A percentile compares a stretch with the other conserved stretches of the same genome.
phyloP scores from a whole-genome alignment of 768 basidiomycete genomes.

The Tricholoma matsutake region DNA sequence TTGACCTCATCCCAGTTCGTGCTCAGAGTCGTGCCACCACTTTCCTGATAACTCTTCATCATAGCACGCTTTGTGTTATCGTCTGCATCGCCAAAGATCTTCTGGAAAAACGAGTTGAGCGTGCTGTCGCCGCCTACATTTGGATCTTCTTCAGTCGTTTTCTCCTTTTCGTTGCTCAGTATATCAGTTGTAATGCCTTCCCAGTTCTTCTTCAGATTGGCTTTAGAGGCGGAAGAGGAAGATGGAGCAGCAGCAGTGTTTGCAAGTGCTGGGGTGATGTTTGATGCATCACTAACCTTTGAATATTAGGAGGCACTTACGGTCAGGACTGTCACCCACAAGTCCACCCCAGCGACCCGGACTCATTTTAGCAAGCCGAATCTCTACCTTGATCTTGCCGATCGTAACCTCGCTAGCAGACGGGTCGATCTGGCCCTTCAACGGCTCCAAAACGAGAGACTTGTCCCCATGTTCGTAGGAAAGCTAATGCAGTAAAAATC shows the following conservation, averaged over 20 bases:
- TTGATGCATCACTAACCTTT: neutral
- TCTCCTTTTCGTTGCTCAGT: constrained; percentile 66
- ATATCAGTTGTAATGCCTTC: constrained; percentile 74
- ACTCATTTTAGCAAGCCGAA: constrained; percentile 68
- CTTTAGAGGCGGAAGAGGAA: constrained; percentile 29
- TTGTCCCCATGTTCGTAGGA: constrained; percentile 69
- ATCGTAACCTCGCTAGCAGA: constrained; percentile 61
- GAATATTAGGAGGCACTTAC: constrained; percentile 39
- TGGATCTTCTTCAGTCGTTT: constrained; percentile 70
- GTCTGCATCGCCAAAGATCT: constrained; percentile 87
- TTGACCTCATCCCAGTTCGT: constrained; percentile 94
- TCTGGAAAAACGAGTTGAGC: constrained; percentile 87
- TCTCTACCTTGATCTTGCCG: constrained; percentile 86
- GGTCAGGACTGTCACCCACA: constrained; percentile 72
- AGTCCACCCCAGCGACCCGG: constrained; percentile 73
- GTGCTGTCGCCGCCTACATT: constrained; percentile 88
- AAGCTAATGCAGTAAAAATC: constrained; percentile 33
- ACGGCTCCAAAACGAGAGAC: constrained; percentile 67
- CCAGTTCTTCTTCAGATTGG: constrained; percentile 75
- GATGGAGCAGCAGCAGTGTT: constrained; percentile 28
- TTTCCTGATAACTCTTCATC: constrained; percentile 97
- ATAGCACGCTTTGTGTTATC: constrained; percentile 91
- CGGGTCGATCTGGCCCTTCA: constrained; percentile 78
- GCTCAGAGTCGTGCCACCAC: constrained; percentile 91
- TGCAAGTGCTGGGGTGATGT: constrained; percentile 24